These are phyloP conservation scores for Yueomyces sp. DNA, from an alignment of 805 yeast genomes.

Conservation along the genomic window DNA sequence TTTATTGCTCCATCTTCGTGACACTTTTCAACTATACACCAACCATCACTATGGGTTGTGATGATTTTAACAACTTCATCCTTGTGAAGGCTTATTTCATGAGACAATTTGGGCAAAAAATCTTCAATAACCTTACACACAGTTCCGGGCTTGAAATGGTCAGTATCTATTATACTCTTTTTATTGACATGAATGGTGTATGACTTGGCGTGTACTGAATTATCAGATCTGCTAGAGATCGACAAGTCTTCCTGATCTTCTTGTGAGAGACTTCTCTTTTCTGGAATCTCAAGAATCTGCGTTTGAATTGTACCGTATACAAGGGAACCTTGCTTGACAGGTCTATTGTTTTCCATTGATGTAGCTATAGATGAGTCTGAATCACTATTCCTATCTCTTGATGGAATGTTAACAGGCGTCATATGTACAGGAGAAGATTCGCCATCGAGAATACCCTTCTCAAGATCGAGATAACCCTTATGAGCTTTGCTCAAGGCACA, in stretches of 20 bases:
- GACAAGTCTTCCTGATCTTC: too few species aligned
- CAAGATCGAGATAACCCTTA: not conserved
- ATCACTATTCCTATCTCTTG: not conserved
- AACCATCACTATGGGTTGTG: constrained; percentile 32
- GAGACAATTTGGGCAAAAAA: constrained; percentile 24
- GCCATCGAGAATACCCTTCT: not conserved
- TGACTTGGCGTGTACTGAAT: constrained; percentile 2
- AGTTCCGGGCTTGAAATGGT: constrained; percentile 2
- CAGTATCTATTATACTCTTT: not conserved
- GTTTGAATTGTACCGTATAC: constrained; percentile 5
- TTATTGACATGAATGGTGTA: not conserved
- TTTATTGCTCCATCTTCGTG: constrained; percentile 10
- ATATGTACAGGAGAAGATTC: not conserved
- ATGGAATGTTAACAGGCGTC: not conserved
- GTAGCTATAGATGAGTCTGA: too few species aligned
- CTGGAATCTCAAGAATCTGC: constrained; percentile 3
- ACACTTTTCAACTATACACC: constrained; percentile 31
- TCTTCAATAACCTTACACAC: constrained; percentile 10
- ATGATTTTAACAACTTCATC: constrained; percentile 25
- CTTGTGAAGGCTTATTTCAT: constrained; percentile 21
- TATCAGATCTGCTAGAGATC: not conserved
- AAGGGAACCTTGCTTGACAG: too few species aligned
- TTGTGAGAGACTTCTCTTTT: constrained; percentile 1
- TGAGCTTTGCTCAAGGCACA: not conserved
- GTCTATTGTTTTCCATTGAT: too few species aligned